These are phyloP conservation scores for Cryphonectria naterciae DNA, from an alignment of 2,329 filamentous ascomycete genomes.

Conservation along the genomic window DNA sequence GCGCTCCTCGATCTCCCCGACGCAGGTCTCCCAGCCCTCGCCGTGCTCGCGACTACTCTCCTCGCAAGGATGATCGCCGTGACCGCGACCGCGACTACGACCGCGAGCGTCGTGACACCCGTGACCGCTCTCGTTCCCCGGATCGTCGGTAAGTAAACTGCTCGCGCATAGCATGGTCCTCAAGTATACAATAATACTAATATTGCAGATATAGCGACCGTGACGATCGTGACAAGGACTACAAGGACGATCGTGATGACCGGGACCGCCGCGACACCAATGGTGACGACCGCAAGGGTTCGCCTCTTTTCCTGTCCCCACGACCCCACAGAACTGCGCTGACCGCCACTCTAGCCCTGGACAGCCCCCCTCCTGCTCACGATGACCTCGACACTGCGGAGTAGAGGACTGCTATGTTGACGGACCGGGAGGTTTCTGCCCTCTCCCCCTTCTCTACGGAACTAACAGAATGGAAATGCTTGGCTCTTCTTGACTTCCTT, in stretches of 20 bases:
- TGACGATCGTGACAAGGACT: constrained; percentile 54
- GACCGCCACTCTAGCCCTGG: constrained; percentile 52
- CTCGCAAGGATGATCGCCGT: constrained; percentile 84
- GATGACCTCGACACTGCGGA: constrained; percentile 97
- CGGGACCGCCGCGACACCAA: constrained; percentile 80
- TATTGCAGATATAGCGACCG: constrained; percentile 45
- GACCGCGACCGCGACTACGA: constrained; percentile 81
- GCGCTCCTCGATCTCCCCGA: constrained; percentile 64
- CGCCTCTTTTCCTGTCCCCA: constrained; percentile 34
- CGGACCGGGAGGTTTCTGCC: constrained; percentile 28
- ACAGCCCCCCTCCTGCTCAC: constrained; percentile 81
- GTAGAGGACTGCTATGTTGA: constrained; percentile 41
- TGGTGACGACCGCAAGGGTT: constrained; percentile 90
- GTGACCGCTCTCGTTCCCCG: constrained; percentile 76
- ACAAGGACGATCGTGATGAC: constrained; percentile 70
- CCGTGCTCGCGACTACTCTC: constrained; percentile 76
- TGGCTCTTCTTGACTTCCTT: constrained; percentile 28
- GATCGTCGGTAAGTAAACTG: constrained; percentile 55
- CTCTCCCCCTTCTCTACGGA: constrained; percentile 26
- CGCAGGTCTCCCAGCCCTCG: constrained; percentile 77
- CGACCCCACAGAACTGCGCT: constrained; percentile 38
- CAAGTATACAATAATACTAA: constrained; percentile 51
- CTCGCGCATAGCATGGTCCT: constrained; percentile 31
- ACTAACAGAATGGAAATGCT: constrained; percentile 30
- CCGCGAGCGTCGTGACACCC: constrained; percentile 70